Base-by-base conservation (phyloP, 2,329 filamentous ascomycete species). In the Fusarium incarnatum region DNA sequence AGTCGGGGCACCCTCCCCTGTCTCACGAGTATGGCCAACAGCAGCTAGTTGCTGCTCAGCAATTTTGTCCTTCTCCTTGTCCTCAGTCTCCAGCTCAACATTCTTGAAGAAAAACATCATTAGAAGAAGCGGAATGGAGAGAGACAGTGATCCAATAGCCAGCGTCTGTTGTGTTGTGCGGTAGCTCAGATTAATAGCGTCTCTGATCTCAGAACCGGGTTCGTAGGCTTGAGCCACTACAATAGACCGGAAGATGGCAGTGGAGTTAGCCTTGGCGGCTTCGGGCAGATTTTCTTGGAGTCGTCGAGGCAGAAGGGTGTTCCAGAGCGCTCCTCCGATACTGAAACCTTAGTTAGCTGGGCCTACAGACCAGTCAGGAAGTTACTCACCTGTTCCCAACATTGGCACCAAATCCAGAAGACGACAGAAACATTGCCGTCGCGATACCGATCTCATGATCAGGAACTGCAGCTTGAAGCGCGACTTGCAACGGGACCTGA, bases 201-300 rank as follows among this genome's bases (percentile, higher is more conserved):
- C 27, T 9, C 73, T 63, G 7, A 54, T 56, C 3, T 46, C 30
- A 0, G 45, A 63, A 4, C 65, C 65, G 4, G 30, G 8, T 3
- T 59, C 32, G 22, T 68, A 45, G 34, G 60, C 71, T 34, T 74
- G 64, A 3, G 74, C 74, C 2, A 67, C 67, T 7, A 76, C 74
- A 11, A 77, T 72, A 10, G 73, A 76, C 2, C 65, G 60, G 54
- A 74, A 77, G 22, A 77, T 77, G 3, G 44, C 32, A 5, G 56
- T 46, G 8, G 69, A 63, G 16, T 70, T 71, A 0, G 32, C 50
- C 23, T 68, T 68, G 22, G 45, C 25, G 6, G 12, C 34, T 37
- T 37, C 18, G 0, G 34, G 34, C 0, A 37, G 3, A n/a, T 37
- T 37, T 8, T 3, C 34, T 1, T 12, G 34, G 3, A 37, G 34